Evolutionary conservation across 345 rosid species (phyloP), one percentile per base, ranked within the genome.

Genomic region (Luvunga scandens): DNA sequence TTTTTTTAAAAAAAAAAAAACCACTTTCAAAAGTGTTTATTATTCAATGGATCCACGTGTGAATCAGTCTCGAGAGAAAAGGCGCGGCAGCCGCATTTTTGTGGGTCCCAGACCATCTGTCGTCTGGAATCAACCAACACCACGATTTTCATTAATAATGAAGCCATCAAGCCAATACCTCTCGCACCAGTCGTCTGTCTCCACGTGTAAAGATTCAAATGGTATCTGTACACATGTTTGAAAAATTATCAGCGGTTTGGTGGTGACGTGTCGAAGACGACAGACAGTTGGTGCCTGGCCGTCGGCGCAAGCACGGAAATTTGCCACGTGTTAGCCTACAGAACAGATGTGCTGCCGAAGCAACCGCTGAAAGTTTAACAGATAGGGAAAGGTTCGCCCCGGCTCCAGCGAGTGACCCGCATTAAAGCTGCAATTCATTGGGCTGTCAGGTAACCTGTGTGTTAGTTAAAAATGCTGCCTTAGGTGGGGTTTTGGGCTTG

Each of bases 1-100:
- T 42, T 10, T 39, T 39, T 6, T 6, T 7, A 38, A 39, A 1
- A 45, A 3, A 3, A 45, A 45, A 13, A 12, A 45, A 45, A 12
- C 50, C 18, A 45, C 14, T 34, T 25, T 30, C 22, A 61, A 61
- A 60, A 60, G 9, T n/a, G 28, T 0, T 53, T 18, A 18, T 18
- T 4, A 42, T 34, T 66, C 72, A 42, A 55, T 30, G 79, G 76
- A 81, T 69, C 82, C 91, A 86, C 90, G 88, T 88, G 95, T 91
- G 86, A 91, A 87, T 76, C 77, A 77, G 76, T 53, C 21, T 19
- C 4, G 4, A n/a, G 18, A 10, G 77, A 36, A 59, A 60, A 69
- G 79, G 74, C 82, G 86, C 87, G 89, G 92, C 92, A 81, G 93
- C 93, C 86, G 85, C 87, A 83, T 83, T 73, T 13, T 59, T 16